Evolutionary conservation across 202 grass and related monocot species (phyloP), one percentile per base, ranked within the genome.

Genomic region (Bolboschoenoplectus hybrid): DNA sequence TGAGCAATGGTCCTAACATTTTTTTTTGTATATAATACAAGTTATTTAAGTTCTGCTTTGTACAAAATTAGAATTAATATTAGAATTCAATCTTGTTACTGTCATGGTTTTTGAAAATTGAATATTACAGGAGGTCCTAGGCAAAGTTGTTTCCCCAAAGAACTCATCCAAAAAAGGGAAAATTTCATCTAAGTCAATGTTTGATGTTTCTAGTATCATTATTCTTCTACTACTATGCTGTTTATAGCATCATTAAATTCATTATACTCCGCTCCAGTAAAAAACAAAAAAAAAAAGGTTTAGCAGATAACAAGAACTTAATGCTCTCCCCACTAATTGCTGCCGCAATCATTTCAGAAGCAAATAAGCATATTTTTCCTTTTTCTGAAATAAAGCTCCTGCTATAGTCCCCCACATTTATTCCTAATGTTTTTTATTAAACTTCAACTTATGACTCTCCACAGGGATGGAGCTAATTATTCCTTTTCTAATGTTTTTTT

Each of bases 181-280:
- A 76, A 16, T 57, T 78, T 57, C 20, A 76, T 35, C 26, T 36
- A 76, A 49, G 73, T 76, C 49, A 76, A 53, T 36, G 32, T 53
- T 55, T 76, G 50, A 3, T 16, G 3, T 73, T 46, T 49, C 43
- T 32, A 74, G 19, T 12, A 49, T 50, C 3, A 68, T 68, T 67
- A 67, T 11, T 16, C 36, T 68, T 40, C 36, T 68, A 16, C 2
- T 16, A 3, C 66, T 56, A n/a, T 78, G 13, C 11, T 39, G 44
- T 32, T 74, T 74, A 8, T 32, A 17, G 40, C 44, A 74, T 32
- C 69, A 39, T 52, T 52, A 1, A 10, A 12, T 50, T 2, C 9
- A 69, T 77, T 56, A 77, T 77, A 55, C 50, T 36, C 17, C 45
- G 32, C 12, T 38, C 26, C 26, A 55, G 32, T 5, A 26, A 26